Evolutionary conservation across 441 rosid species (phyloP).

Genomic region (Kokia cookei): DNA sequence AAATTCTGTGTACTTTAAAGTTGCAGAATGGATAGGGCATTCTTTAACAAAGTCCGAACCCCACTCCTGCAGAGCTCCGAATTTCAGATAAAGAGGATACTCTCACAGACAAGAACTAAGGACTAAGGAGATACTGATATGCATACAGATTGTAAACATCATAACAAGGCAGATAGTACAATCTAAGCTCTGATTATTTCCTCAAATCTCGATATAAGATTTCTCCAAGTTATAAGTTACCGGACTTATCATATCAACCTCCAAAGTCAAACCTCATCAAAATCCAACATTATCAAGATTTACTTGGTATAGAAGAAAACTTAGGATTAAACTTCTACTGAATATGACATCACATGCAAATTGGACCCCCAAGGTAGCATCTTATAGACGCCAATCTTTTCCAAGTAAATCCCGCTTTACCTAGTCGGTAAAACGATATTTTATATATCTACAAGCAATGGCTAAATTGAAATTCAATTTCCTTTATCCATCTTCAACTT

Average conservation of each 20-base stretch:
- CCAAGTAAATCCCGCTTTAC: background rate
- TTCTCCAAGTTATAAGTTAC: background rate
- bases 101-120: background rate
- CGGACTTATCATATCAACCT: background rate
- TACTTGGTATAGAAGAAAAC: background rate
- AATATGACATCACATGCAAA: background rate
- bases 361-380: background rate
- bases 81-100: background rate
- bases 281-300: background rate
- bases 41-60: constrained; percentile 51
- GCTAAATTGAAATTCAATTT: background rate
- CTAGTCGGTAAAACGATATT: background rate
- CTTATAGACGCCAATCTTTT: background rate
- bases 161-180: background rate
- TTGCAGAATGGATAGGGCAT: constrained; percentile 48
- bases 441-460: background rate
- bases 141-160: background rate
- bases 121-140: background rate
- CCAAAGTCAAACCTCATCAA: background rate
- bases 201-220: background rate
- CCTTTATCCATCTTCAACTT: background rate
- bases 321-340: background rate
- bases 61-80: constrained; percentile 68
- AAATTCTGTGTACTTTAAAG: constrained; percentile 74
- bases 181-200: background rate